Percentiles rank a stretch among this genome's conserved stretches.
These are phyloP conservation scores for Oleoguttula mirabilis DNA, from an alignment of 495 filamentous ascomycete genomes.

Conservation along the genomic window DNA sequence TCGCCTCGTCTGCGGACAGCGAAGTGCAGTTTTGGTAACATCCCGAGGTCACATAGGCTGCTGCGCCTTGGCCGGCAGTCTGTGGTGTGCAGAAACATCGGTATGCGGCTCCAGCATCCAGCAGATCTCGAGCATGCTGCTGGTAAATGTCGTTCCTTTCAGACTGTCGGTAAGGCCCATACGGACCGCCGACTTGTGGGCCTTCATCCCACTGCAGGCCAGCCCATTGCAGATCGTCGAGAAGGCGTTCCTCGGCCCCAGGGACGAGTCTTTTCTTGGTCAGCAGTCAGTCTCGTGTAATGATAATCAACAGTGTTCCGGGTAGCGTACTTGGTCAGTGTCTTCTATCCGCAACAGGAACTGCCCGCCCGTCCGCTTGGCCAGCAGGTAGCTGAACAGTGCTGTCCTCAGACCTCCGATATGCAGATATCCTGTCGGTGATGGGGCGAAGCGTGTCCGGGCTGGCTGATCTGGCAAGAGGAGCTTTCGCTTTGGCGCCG, in stretches of 20 bases:
- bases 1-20: slow-evolving; percentile 54
- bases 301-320: background rate
- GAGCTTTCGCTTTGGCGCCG: background rate
- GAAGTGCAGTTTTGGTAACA: slow-evolving; percentile 50
- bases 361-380: slow-evolving; percentile 79
- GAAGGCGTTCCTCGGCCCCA: slow-evolving; percentile 64
- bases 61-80: slow-evolving; percentile 57
- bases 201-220: slow-evolving; percentile 94
- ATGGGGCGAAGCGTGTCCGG: slow-evolving; percentile 88
- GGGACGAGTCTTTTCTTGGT: slow-evolving; percentile 61
- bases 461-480: slow-evolving; percentile 52
- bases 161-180: slow-evolving; percentile 82
- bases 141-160: slow-evolving; percentile 65
- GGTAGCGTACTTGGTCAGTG: slow-evolving; percentile 66
- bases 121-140: slow-evolving; percentile 55
- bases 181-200: slow-evolving; percentile 66
- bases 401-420: slow-evolving; percentile 85
- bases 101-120: slow-evolving; percentile 65
- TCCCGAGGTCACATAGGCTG: slow-evolving; percentile 27
- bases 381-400: slow-evolving; percentile 81
- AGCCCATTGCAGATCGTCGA: slow-evolving; percentile 73
- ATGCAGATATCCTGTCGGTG: slow-evolving; percentile 87
- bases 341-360: slow-evolving; percentile 90
- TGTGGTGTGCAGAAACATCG: slow-evolving; percentile 81
- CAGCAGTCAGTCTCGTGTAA: slow-evolving; percentile 26